These are phyloP conservation scores for Penicillium pancosmium DNA, from an alignment of 495 filamentous ascomycete genomes.

Conservation along the genomic window DNA sequence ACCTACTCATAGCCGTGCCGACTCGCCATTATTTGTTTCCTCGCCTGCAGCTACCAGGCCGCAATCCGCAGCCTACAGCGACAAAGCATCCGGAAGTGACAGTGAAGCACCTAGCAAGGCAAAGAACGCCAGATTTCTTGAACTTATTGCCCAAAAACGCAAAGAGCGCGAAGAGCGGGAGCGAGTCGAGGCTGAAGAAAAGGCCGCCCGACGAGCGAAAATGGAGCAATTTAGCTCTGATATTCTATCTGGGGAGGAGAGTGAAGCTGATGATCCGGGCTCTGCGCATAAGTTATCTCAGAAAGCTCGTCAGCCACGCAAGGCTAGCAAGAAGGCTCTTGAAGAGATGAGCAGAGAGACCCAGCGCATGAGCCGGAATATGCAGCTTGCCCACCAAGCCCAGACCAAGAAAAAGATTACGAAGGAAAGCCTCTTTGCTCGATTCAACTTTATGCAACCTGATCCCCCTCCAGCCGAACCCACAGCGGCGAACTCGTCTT, in stretches of 20 bases:
- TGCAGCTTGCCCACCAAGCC: conserved; percentile 89
- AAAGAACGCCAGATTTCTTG: conserved; percentile 60
- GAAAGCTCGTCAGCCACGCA: conserved; percentile 69
- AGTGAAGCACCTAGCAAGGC: conserved; percentile 51
- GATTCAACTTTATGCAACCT: conserved; percentile 71
- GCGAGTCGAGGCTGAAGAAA: conserved; percentile 58
- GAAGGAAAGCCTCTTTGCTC: conserved; percentile 79
- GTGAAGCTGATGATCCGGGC: conserved; percentile 58
- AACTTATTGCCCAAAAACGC: conserved; percentile 70
- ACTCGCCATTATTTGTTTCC: conserved; percentile 47
- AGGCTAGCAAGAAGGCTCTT: conserved; percentile 94
- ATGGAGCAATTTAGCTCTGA: conserved; percentile 42
- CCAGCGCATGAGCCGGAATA: conserved; percentile 83
- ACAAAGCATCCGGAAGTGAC: conserved; percentile 19
- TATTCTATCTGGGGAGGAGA: conserved; percentile 36
- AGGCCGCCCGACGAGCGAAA: conserved; percentile 42
- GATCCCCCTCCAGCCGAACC: conserved; percentile 25
- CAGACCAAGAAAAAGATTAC: conserved; percentile 90
- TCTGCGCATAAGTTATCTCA: conserved; percentile 63
- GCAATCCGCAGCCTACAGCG: conserved; percentile 7
- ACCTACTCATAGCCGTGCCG: conserved; percentile 28
- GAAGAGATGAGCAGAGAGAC: conserved; percentile 94
- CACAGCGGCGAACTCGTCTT: conserved; percentile 39
- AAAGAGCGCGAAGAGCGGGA: conserved; percentile 69
- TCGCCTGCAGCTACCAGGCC: conserved; percentile 22